Conservation (phyloP, 2,329 filamentous ascomycete species). For the Pseudogymnoascus sp. region DNA sequence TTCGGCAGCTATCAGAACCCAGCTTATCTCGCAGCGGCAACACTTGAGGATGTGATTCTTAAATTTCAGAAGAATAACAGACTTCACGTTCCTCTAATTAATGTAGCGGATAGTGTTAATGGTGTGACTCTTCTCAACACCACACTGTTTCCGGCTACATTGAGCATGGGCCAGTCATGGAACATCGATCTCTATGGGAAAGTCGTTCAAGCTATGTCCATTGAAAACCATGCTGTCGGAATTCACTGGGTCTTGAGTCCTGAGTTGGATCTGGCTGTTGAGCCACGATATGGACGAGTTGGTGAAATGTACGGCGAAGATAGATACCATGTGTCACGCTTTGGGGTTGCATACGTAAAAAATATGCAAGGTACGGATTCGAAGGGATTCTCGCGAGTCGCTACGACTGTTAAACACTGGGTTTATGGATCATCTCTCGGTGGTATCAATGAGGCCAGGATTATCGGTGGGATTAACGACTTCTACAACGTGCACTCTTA, state of each 20-base stretch:
- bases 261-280: slow-evolving; percentile 31
- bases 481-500: slow-evolving; percentile 31
- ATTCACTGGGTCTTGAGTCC: slow-evolving; percentile 33
- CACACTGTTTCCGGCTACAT: slow-evolving; percentile 30
- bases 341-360: slow-evolving; percentile 31
- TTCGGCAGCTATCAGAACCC: not conserved
- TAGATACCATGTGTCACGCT: slow-evolving; percentile 29
- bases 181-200: slow-evolving; percentile 30
- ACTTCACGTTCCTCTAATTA: slow-evolving; percentile 23
- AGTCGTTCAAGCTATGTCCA: slow-evolving; percentile 26
- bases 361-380: slow-evolving; percentile 33
- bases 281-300: slow-evolving; percentile 29
- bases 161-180: slow-evolving; percentile 27
- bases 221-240: slow-evolving; percentile 30
- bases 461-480: slow-evolving; percentile 28
- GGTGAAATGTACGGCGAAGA: slow-evolving; percentile 31
- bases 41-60: not conserved
- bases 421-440: slow-evolving; percentile 32
- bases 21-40: not conserved
- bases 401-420: slow-evolving; percentile 35
- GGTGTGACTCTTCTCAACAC: slow-evolving; percentile 29
- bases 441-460: slow-evolving; percentile 30
- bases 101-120: slow-evolving; percentile 29
- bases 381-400: slow-evolving; percentile 31
- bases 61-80: not conserved